These are phyloP conservation scores for Globisporangium recalcitrans DNA, from an alignment of 352 stramenopile species.

Conservation along the genomic window DNA sequence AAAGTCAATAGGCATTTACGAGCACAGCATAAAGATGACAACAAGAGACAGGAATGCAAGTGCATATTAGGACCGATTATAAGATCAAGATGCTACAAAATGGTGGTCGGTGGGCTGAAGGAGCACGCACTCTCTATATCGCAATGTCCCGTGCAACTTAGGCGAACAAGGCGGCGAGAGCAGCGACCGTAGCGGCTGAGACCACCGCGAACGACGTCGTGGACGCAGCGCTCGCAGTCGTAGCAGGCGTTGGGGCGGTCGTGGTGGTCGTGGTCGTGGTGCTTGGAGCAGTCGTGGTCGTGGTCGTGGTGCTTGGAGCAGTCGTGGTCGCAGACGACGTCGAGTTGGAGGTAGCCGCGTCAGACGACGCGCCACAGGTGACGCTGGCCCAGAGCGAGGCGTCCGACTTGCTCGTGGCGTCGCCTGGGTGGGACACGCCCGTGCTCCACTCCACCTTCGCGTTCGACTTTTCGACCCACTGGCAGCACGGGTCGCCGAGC, in stretches of 20 bases:
- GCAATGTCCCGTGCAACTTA: not conserved
- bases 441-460: conserved; percentile 15
- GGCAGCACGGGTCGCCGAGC: conserved; percentile 52
- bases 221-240: not conserved
- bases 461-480: conserved; percentile 18
- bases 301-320: not conserved
- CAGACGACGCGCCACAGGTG: not conserved
- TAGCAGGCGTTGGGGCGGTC: not conserved
- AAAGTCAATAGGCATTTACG: not conserved
- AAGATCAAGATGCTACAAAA: not conserved
- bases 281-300: not conserved
- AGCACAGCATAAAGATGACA: not conserved
- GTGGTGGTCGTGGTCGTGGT: not conserved
- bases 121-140: not conserved
- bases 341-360: not conserved
- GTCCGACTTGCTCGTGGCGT: conserved; percentile 23
- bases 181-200: not conserved
- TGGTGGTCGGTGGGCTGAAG: not conserved
- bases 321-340: not conserved
- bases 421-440: conserved; percentile 18
- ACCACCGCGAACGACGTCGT: not conserved
- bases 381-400: conserved; percentile 11
- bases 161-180: conserved; percentile 2
- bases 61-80: not conserved
- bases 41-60: not conserved